Conservation (phyloP, 768 basidiomycete species). For the Lactarius quietus region DNA sequence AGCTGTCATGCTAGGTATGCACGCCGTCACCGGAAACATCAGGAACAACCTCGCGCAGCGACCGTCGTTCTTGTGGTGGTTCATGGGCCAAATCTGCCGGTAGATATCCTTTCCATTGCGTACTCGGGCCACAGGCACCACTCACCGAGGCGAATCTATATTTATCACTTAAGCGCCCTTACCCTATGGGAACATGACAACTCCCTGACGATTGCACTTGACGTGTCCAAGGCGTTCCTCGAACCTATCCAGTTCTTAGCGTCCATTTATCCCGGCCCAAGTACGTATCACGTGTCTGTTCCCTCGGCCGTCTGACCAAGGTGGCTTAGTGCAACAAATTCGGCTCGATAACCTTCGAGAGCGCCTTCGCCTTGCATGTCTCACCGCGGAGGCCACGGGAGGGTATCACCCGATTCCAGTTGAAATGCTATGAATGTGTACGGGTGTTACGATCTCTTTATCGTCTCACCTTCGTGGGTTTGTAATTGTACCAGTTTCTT, state of each 20-base stretch:
- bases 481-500: background rate
- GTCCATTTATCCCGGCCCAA: conserved; percentile 16
- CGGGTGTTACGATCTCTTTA: background rate
- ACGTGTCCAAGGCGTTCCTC: conserved; percentile 54
- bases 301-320: background rate
- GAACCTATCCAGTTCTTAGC: conserved; percentile 35
- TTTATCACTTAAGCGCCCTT: conserved; percentile 39
- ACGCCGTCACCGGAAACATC: conserved; percentile 50
- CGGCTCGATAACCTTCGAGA: conserved; percentile 11
- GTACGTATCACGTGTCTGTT: conserved; percentile 5
- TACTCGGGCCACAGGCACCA: background rate
- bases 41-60: conserved; percentile 46
- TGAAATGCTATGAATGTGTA: conserved; percentile 3
- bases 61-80: conserved; percentile 69
- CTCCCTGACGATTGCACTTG: conserved; percentile 53
- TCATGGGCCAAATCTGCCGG: conserved; percentile 65
- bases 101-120: conserved; percentile 27
- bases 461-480: background rate
- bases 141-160: background rate
- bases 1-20: conserved; percentile 52
- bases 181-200: conserved; percentile 55
- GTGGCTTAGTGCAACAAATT: conserved; percentile 5
- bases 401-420: conserved; percentile 5
- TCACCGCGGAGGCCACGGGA: conserved; percentile 3
- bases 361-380: conserved; percentile 6